Evolutionary conservation across 345 rosid genomes (phyloP).

Genomic region (Streptanthus diversifolius): DNA sequence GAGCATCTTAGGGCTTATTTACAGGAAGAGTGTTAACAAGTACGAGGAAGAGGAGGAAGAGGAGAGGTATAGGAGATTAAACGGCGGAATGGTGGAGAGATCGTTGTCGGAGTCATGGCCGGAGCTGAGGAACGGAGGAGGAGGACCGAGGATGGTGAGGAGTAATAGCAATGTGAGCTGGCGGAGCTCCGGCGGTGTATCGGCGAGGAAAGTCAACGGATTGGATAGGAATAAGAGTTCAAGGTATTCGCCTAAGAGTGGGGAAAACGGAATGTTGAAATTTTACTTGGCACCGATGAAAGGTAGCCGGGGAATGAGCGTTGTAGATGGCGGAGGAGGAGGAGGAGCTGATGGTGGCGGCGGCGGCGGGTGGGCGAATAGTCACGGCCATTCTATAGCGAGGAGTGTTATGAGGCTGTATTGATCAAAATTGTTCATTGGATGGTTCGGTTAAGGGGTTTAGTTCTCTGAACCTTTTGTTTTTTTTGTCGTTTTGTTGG

Average conservation of each 20-base stretch:
- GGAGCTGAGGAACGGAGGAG: slow-evolving; percentile 59
- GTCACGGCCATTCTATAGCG: slow-evolving; percentile 84
- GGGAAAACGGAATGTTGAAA: slow-evolving; percentile 73
- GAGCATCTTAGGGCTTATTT: slow-evolving; percentile 84
- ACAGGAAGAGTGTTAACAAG: slow-evolving; percentile 68
- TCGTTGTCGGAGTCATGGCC: slow-evolving; percentile 96
- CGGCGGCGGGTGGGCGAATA: slow-evolving; percentile 48
- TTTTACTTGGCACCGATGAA: slow-evolving; percentile 78
- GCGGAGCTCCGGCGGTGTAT: slow-evolving; percentile 65
- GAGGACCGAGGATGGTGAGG: slow-evolving; percentile 69
- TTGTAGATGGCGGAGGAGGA: slow-evolving; percentile 18
- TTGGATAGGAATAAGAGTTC: slow-evolving; percentile 80
- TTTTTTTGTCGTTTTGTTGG: slow-evolving; percentile 10
- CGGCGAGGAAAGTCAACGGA: slow-evolving; percentile 49
- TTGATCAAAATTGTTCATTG: slow-evolving; percentile 43
- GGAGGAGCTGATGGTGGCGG: slow-evolving; percentile 28
- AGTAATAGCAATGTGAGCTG: slow-evolving; percentile 98
- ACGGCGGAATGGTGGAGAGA: slow-evolving; percentile 72
- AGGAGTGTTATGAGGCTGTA: slow-evolving; percentile 82
- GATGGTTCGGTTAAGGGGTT: slow-evolving; percentile 23
- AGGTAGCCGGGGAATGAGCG: slow-evolving; percentile 43
- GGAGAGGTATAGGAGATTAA: slow-evolving; percentile 63
- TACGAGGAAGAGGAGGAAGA: slow-evolving; percentile 91
- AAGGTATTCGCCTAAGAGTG: slow-evolving; percentile 67
- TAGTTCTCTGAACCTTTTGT: slow-evolving; percentile 13